Evolutionary conservation across 495 filamentous ascomycete species (phyloP), one percentile per base, ranked within the genome.

Genomic region (Cenococcum geophilum): DNA sequence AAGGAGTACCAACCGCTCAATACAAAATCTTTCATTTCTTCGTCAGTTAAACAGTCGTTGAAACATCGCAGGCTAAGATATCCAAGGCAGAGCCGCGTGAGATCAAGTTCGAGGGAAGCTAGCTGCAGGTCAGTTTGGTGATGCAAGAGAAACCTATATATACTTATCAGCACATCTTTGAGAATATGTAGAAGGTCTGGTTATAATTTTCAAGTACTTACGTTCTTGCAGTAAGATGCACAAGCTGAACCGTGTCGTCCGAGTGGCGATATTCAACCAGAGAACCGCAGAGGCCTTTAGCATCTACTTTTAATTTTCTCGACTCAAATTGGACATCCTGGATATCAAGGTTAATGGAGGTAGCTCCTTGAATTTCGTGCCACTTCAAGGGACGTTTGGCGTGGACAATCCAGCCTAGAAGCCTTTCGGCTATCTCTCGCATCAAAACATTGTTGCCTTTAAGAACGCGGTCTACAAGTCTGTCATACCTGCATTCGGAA

Each of bases 381-480:
- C 74, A 77, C 47, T 75, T 75, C 21, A 81, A 63, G 1, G 77
- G 74, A 11, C 77, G 60, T 58, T 70, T 76, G 2, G 76, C 73
- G 25, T 73, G 75, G 10, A 73, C 63, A 0, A 81, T 62, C 74
- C 76, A 78, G 20, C 72, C 72, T 32, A 82, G 71, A 16, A 81
- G 62, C 54, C 67, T 69, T 52, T 32, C 27, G 27, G 27, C 27
- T 6, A 6, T 6, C 6, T 32, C 27, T 32, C 27, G 27, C 27
- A 32, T 32, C 27, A 32, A 32, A 32, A 32, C 27, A 6, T 32
- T 6, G 2, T 6, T 6, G 27, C 27, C 6, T 32, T 32, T 32
- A 32, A 32, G 27, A 6, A 32, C 6, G 6, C 27, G 27, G 27
- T 32, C 27, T 32, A 6, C 27, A 32, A 32, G 27, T 32, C 27